Base-by-base conservation (phyloP, 129 eudicot species). In the Silybum marianum region DNA sequence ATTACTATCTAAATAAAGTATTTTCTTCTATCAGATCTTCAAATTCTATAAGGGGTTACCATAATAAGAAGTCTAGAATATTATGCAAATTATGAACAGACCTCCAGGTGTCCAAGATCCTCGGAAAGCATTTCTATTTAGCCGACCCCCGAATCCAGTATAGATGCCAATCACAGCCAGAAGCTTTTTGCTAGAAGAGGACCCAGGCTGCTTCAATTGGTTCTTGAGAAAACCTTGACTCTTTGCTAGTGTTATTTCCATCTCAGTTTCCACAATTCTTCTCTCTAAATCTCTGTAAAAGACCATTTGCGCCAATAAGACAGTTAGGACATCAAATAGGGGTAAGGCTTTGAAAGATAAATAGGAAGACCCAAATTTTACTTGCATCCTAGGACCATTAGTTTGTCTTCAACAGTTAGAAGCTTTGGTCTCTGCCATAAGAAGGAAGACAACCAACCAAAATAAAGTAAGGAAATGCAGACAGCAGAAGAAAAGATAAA, bases 381-480 rank as follows among this genome's bases (percentile, higher is more conserved):
- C 98, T 90, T 95, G 99, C 99, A 95, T 83, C 98, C 99, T 68
- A 93, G 86, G 74, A 83, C 92, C 87, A 84, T 79, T 77, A 95
- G 87, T 89, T 95, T 95, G 88, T 95, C 98, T 63, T 95, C 98
- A 85, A 95, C 91, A 25, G 96, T 84, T 79, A 90, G 93, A 81
- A 86, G 87, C 75, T 88, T 89, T 36, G 97, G 93, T 75, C 88
- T 89, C 99, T 95, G 87, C 79, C 77, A 91, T 86, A 54, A 22
- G 74, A 18, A 46, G 75, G 14, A 82, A 58, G 25, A 26, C 34
- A 21, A 69, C 42, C 19, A 76, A 48, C 71, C 38, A 25, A 38
- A 63, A 23, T 21, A 8, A 44, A 82, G 21, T 30, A 73, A 32
- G 16, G 11, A 19, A 44, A 42, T 16, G 62, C 25, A 44, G 34